Evolutionary conservation across 371 early-diverging fungal genomes (phyloP), one percentile per base, ranked within the genome.

Genomic region (Mucor racemosus): DNA sequence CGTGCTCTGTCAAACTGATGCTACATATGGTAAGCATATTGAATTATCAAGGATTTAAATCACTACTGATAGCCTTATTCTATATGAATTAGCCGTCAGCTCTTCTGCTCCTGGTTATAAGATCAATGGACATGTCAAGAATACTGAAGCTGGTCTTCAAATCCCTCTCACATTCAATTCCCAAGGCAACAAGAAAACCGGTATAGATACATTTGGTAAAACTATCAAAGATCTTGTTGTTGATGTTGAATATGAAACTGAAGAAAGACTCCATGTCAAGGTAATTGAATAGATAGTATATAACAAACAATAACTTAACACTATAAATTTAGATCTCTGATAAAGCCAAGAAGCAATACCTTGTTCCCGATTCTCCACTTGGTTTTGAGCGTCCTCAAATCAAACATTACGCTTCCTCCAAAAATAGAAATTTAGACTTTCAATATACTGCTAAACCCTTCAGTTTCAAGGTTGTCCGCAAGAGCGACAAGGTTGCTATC

Each of bases 401-500:
- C 31, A 17, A 40, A 19, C 35, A 42, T 35, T 60, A 21, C 10
- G 54, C 57, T 40, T 66, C 61, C 46, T 26, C 68, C 14, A 62
- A 76, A 35, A 59, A 76, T 13, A 60, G 65, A 10, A 84, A 84
- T 58, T 81, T 66, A 41, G 66, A 74, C 0, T 85, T 90, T 69
- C 65, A 72, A 26, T 83, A 84, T 58, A 70, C 69, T 10, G 65
- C 81, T 21, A 73, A 74, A 31, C 81, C 85, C 2, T 89, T 91
- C 50, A 78, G 87, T 1, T 90, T 91, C 66, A 68, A 72, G 34
- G 78, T 91, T 5, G 71, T 66, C 0, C 86, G 91, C 14, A 80
- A 74, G 57, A 65, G 64, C 14, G 80, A 82, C 15, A 72, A 76
- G 4, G 78, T 76, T 13, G 66, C 75, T 9, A 55, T 91, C 11